These are phyloP conservation scores for Nicotiana obtusifolia DNA, from an alignment of 257 asterid genomes.

Conservation along the genomic window DNA sequence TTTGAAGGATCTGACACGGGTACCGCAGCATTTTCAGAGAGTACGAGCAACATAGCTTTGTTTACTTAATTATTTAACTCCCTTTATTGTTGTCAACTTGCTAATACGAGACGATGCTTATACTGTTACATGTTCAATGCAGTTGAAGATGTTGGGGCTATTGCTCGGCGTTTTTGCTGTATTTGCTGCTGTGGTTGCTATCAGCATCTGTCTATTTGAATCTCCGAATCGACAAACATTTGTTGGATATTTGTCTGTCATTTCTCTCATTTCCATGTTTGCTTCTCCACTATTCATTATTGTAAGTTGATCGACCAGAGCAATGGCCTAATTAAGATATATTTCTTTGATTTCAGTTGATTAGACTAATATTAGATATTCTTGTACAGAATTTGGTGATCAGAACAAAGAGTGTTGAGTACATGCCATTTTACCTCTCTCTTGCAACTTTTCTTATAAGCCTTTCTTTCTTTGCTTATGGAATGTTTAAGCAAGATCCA, in stretches of 20 bases:
- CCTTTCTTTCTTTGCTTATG: constrained; percentile 68
- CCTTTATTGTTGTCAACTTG: not conserved
- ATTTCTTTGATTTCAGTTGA: not conserved
- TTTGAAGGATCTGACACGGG: too few relatives aligned
- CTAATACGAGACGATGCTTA: not conserved
- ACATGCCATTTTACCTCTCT: constrained; percentile 87
- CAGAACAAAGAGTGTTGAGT: constrained; percentile 71
- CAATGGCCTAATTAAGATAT: not conserved
- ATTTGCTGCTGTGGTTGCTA: constrained; percentile 38
- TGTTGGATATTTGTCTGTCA: constrained; percentile 63
- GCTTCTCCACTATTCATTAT: constrained; percentile 81
- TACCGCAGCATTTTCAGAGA: too few relatives aligned
- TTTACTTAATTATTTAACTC: too few relatives aligned
- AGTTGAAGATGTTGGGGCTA: constrained; percentile 31
- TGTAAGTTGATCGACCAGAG: constrained; percentile 36
- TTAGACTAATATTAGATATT: not conserved
- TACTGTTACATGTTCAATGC: constrained; percentile 7
- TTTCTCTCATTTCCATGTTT: constrained; percentile 78
- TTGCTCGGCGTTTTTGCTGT: constrained; percentile 40
- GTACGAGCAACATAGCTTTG: too few relatives aligned
- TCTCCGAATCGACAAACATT: constrained; percentile 62
- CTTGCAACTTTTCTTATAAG: constrained; percentile 87
- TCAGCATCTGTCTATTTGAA: constrained; percentile 51
- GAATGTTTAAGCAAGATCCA: constrained; percentile 57
- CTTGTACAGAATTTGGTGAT: constrained; percentile 70